Evolutionary conservation across 257 asterid genomes (phyloP).

Genomic region (Capsicum rhomboideum): DNA sequence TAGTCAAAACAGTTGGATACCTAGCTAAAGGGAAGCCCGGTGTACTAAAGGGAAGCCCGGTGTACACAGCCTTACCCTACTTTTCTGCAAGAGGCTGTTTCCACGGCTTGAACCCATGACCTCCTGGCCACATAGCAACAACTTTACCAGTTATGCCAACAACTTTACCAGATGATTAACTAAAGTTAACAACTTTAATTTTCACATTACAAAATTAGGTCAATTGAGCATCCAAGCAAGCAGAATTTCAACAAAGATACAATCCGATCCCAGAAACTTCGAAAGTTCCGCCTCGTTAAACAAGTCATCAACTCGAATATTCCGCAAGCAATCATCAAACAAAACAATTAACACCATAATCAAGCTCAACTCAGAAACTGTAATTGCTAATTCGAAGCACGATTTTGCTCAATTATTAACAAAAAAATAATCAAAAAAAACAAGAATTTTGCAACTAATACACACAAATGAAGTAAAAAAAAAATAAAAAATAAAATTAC

Average conservation of each 20-base stretch:
- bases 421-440: neutral
- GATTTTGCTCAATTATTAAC: neutral
- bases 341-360: neutral
- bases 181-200: neutral
- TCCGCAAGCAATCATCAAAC: neutral
- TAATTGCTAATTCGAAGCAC: neutral
- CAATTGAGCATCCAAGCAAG: neutral
- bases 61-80: too few relatives aligned
- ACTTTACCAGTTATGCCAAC: too few relatives aligned
- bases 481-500: too few relatives aligned
- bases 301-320: neutral
- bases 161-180: neutral
- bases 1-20: neutral
- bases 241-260: neutral
- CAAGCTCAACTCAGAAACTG: neutral
- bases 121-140: too few relatives aligned
- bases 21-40: neutral
- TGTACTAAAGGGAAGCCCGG: too few relatives aligned
- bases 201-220: neutral
- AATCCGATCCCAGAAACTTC: neutral
- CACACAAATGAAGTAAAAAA: too few relatives aligned
- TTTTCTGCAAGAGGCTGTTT: too few relatives aligned
- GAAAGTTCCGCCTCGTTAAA: neutral
- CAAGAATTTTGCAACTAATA: too few relatives aligned
- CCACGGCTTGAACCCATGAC: too few relatives aligned